phyloP scores from a whole-genome alignment of 139 green algal species.

The Chlorella sp. region DNA sequence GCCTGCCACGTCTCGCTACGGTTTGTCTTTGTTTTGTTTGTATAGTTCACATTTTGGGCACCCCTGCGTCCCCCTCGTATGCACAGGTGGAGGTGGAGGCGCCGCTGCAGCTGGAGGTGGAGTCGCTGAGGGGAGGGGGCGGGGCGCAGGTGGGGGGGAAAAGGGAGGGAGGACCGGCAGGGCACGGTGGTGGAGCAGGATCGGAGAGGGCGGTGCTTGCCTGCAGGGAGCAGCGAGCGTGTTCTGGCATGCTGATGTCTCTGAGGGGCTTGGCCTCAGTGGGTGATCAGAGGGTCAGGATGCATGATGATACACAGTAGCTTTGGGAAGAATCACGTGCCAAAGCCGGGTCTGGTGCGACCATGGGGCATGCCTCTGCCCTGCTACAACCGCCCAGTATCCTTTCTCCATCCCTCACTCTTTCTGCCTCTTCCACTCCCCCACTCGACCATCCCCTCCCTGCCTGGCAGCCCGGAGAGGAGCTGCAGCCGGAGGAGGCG shows the following conservation, averaged over 20 bases:
- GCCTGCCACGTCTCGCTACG: no score
- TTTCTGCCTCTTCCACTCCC: no score
- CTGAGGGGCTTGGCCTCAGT: background rate
- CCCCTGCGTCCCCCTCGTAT: no score
- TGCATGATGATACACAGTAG: no score
- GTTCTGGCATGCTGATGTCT: background rate
- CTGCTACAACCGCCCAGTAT: background rate
- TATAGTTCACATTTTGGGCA: no score
- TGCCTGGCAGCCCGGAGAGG: slow-evolving; percentile 64
- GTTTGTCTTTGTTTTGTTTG: no score
- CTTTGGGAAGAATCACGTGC: no score
- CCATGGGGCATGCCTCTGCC: background rate
- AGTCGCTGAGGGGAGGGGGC: slow-evolving; percentile 72
- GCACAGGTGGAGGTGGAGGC: slow-evolving; percentile 85
- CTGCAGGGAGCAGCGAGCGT: background rate
- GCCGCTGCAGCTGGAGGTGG: slow-evolving; percentile 85
- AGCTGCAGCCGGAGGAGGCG: slow-evolving; percentile 77
- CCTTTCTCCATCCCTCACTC: no score
- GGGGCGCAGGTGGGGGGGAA: background rate
- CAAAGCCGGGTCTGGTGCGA: no score
- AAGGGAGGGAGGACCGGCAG: background rate
- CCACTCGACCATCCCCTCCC: background rate
- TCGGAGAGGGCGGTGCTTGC: background rate
- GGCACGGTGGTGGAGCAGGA: no score
- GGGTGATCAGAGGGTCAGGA: no score